Evolutionary conservation across 2,329 filamentous ascomycete genomes (phyloP).

Genomic region (Metarhizium rileyi): DNA sequence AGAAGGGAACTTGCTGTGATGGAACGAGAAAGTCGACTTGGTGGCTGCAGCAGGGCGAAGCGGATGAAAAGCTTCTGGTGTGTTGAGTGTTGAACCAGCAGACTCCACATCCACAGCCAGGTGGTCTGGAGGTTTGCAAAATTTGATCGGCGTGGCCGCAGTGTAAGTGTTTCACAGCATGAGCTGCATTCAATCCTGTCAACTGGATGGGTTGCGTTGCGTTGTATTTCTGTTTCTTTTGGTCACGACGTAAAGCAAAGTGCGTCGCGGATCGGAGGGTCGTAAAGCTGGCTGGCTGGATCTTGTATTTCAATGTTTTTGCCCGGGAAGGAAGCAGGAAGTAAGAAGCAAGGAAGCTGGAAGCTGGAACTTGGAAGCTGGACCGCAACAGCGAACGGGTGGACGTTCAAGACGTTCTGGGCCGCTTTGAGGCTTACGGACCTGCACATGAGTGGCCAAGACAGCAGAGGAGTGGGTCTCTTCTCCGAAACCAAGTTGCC

Average conservation of each 20-base stretch:
- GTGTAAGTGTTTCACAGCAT: neutral
- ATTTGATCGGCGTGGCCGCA: neutral
- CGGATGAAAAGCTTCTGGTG: neutral
- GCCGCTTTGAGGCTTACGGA: neutral
- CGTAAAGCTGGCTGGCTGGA: neutral
- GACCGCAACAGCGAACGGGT: too few relatives aligned
- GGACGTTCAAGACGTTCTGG: too few relatives aligned
- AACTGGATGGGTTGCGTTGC: neutral
- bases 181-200: neutral
- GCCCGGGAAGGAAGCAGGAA: too few relatives aligned
- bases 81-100: too few relatives aligned
- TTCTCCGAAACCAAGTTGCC: neutral
- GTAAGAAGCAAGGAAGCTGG: too few relatives aligned
- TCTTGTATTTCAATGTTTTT: too few relatives aligned
- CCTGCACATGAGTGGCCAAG: neutral
- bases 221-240: neutral
- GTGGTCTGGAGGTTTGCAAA: neutral
- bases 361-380: too few relatives aligned
- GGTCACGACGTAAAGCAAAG: neutral
- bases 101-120: neutral
- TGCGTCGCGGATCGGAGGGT: neutral
- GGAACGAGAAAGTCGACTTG: neutral
- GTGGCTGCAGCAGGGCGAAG: neutral
- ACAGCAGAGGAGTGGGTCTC: neutral
- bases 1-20: neutral